Base-by-base conservation (phyloP, 2,329 filamentous ascomycete species). In the Alternaria ventricosa region DNA sequence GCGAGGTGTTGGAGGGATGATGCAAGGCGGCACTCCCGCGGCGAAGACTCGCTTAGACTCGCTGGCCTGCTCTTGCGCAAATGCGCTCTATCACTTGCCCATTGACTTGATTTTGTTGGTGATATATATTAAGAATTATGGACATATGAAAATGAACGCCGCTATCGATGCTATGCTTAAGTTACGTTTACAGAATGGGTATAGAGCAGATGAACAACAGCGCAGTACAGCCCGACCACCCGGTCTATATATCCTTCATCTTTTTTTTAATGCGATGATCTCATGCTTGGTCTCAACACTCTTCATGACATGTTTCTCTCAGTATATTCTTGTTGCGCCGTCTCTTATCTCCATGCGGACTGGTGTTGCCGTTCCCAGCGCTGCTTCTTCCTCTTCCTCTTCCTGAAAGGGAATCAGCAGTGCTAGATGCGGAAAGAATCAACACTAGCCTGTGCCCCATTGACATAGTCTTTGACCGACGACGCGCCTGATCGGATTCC, bases 21-120 rank as follows among this genome's bases (percentile, higher is more conserved):
- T 33, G 60, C 55, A 59, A 33, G 36, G 20, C 28, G 55, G 56
- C 51, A 67, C 59, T 63, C 60, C 65, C 66, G 69, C 60, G 70
- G 67, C 65, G 64, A 64, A 56, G 45, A 25, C 59, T 71, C 70
- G 68, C 64, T 64, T 71, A 64, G 55, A 70, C 51, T 62, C 54
- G 49, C 49, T 36, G 30, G 47, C 20, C 63, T 55, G 51, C 30
- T 43, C 22, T 25, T 43, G 47, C 47, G 20, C 18, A 12, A 28
- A n/a, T 30, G 27, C 27, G 30, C 51, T 15, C 12, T 27, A n/a
- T 20, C 25, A 2, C 13, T 45, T 20, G 15, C 45, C 28, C n/a
- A n/a, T 6, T 9, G 20, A 1, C 12, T 15, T 46, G 22, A 15
- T 11, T 7, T 45, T 36, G 22, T 22, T 45, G 27, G 36, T 49